Base-by-base conservation (phyloP, 371 early-diverging fungal species). In the Mortierella sp. region DNA sequence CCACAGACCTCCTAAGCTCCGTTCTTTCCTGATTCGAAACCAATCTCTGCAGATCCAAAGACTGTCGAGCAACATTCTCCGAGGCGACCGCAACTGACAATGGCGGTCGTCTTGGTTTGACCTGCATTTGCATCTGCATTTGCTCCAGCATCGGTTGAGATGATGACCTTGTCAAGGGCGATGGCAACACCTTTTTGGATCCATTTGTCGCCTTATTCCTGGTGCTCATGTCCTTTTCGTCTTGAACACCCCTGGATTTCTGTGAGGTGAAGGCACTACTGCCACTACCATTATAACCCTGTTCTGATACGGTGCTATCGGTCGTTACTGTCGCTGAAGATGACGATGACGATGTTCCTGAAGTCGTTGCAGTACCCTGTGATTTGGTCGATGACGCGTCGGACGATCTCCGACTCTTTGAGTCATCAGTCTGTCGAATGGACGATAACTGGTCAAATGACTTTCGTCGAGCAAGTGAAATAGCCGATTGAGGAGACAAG, bases 351-450 rank as follows among this genome's bases (percentile, higher is more conserved):
- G 75, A 50, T 32, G 63, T 63, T 7, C 27, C 51, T 9, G 75
- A 73, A 2, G 68, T 67, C 19, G n/a, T n/a, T n/a, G 48, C 50
- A 1, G 75, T 67, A 28, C 46, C 60, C 17, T 59, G 56, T 7
- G 75, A 73, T 3, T 56, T 50, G 17, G 68, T 67, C 21, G 75
- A n/a, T n/a, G n/a, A 73, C 9, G 75, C 75, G 56, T 63, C 68
- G 2, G 75, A 73, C 0, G 68, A 59, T 27, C 75, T 53, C 15
- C 75, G 48, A 24, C 50, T 55, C 50, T 61, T 66, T n/a, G 57
- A n/a, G n/a, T n/a, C 39, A n/a, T 61, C 62, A 3, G 47, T 26
- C 8, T 46, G 21, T 9, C n/a, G 39, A 32, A 68, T 17, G 24
- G 56, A 53, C 2, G 56, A 39, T 7, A 68, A 34, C 2, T 62